Evolutionary conservation across 768 basidiomycete genomes (phyloP), one percentile per base, ranked within the genome.

Genomic region (Lactifluus hygrophoroides): DNA sequence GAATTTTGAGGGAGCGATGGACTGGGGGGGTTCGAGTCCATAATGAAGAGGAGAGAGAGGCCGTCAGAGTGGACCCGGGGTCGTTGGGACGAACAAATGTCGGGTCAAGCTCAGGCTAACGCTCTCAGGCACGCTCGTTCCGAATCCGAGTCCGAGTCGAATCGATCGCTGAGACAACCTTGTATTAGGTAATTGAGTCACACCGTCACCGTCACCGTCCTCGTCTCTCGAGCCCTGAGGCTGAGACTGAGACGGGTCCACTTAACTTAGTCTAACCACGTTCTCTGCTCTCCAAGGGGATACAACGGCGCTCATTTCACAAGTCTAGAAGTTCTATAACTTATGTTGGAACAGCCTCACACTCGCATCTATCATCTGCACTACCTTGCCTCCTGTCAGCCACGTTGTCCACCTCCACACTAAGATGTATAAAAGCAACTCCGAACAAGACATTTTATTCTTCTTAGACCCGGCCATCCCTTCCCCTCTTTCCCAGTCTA

Each of bases 11-110:
- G 55, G 5, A 2, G 2, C 55, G 65, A 44, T 65, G 66, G 16
- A 64, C 61, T 25, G 13, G 34, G 54, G 34, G 61, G 14, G 35
- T 43, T 21, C 25, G 57, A 61, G 65, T 72, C 71, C 66, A 66
- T 61, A 59, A 70, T 62, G 69, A 69, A 67, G 57, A 28, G 49
- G 68, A 61, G n/a, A 42, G 25, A 48, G 57, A 54, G 44, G 63
- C 55, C 23, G 48, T 42, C 32, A 32, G 10, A 32, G 30, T 10
- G n/a, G n/a, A n/a, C n/a, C n/a, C n/a, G n/a, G n/a, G n/a, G n/a
- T n/a, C n/a, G n/a, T n/a, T n/a, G n/a, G n/a, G n/a, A n/a, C n/a
- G n/a, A n/a, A n/a, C n/a, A n/a, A n/a, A n/a, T n/a, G n/a, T n/a
- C n/a, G n/a, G n/a, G n/a, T n/a, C n/a, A n/a, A n/a, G n/a, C n/a